These are phyloP conservation scores for Wickerhamiella kazuoi DNA, from an alignment of 805 yeast genomes.

Conservation along the genomic window DNA sequence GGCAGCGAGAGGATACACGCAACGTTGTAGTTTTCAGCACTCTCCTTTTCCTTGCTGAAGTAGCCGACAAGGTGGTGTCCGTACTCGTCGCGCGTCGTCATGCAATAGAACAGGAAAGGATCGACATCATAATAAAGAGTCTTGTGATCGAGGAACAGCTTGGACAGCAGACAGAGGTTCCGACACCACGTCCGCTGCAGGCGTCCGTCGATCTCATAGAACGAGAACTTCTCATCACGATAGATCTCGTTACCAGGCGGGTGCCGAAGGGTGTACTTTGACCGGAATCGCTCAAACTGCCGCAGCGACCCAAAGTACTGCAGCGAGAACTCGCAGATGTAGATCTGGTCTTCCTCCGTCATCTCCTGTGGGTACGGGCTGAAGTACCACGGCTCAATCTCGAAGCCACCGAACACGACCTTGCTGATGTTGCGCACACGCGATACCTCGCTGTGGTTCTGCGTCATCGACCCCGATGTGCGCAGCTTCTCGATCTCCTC, in stretches of 20 bases:
- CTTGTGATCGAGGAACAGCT: constrained; percentile 85
- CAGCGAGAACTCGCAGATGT: constrained; percentile 79
- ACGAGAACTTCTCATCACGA: constrained; percentile 79
- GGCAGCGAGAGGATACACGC: constrained; percentile 95
- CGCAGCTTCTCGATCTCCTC: constrained; percentile 84
- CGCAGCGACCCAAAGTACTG: constrained; percentile 75
- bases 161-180: constrained; percentile 76
- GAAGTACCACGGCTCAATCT: constrained; percentile 97
- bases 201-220: constrained; percentile 94
- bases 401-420: constrained; percentile 73
- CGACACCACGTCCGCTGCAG: constrained; percentile 96
- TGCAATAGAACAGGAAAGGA: constrained; percentile 88
- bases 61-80: constrained; percentile 96
- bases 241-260: constrained; percentile 98
- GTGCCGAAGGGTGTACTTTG: constrained; percentile 74
- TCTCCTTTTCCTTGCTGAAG: constrained; percentile 91
- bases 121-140: constrained; percentile 95
- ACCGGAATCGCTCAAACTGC: constrained; percentile 82
- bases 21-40: constrained; percentile 86
- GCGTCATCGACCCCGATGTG: constrained; percentile 96
- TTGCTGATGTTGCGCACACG: constrained; percentile 68
- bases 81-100: constrained; percentile 74
- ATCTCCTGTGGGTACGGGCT: constrained; percentile 92
- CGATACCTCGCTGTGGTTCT: constrained; percentile 69
- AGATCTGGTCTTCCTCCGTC: constrained; percentile 79